Conservation (phyloP, 208 protist species). For the Trypanosomatidae sp. region DNA sequence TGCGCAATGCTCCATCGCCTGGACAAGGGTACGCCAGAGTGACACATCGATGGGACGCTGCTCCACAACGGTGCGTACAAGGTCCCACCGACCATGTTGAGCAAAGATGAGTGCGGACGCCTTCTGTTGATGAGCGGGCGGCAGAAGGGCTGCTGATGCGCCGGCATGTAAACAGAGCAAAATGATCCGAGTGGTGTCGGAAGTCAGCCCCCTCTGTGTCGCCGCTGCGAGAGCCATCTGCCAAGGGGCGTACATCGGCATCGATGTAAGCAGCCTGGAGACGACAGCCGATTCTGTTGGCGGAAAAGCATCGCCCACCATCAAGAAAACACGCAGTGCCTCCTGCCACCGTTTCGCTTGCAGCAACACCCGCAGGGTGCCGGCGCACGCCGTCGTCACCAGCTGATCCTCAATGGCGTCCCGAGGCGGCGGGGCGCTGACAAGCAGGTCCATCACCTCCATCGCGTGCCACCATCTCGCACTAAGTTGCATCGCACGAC, state of each 20-base stretch:
- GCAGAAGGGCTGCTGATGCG: background rate
- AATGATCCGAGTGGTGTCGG: background rate
- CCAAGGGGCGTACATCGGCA: constrained; percentile 57
- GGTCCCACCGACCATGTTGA: constrained; percentile 29
- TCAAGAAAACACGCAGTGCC: constrained; percentile 40
- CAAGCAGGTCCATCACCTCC: constrained; percentile 74
- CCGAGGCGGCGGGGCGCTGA: constrained; percentile 29
- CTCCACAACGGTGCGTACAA: background rate
- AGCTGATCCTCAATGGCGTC: constrained; percentile 41
- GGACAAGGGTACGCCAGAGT: constrained; percentile 25
- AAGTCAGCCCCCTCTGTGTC: background rate
- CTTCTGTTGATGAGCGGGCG: background rate
- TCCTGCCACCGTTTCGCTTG: constrained; percentile 60
- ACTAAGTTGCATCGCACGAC: constrained; percentile 41
- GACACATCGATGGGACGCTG: background rate
- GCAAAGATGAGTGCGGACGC: constrained; percentile 7
- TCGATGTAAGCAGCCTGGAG: constrained; percentile 40
- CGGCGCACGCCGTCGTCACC: constrained; percentile 51
- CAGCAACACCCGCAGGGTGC: constrained; percentile 54
- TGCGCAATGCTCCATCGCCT: constrained; percentile 19
- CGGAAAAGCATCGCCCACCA: constrained; percentile 32
- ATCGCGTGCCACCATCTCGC: constrained; percentile 61
- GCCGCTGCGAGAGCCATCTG: constrained; percentile 22
- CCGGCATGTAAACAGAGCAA: constrained; percentile 19
- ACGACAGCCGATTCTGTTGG: constrained; percentile 27